Evolutionary conservation across 257 asterid genomes (phyloP).

Genomic region (Striga asiatica): DNA sequence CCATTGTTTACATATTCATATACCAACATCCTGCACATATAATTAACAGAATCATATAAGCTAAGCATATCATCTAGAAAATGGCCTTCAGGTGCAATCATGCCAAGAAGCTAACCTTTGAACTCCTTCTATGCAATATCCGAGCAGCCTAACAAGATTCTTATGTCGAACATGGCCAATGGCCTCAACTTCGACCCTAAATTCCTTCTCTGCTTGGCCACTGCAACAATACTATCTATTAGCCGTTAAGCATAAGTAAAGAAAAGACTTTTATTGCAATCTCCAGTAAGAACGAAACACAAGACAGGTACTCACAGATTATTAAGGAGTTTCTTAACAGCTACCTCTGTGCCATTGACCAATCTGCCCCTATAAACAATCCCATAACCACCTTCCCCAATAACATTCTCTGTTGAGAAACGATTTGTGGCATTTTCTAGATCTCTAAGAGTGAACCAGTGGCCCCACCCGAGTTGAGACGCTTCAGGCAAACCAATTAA

Average conservation of each 20-base stretch:
- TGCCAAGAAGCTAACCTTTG: constrained; percentile 49
- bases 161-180: constrained; percentile 97
- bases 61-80: neutral
- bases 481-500: constrained; percentile 78
- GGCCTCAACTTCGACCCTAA: constrained; percentile 94
- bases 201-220: constrained; percentile 96
- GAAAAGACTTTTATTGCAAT: neutral
- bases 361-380: constrained; percentile 71
- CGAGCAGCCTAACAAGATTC: constrained; percentile 90
- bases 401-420: constrained; percentile 50
- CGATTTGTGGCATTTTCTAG: constrained; percentile 78
- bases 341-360: constrained; percentile 82
- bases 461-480: constrained; percentile 99
- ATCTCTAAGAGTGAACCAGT: constrained; percentile 95
- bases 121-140: constrained; percentile 95
- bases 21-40: constrained; percentile 70
- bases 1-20: constrained; percentile 92
- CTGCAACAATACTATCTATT: constrained; percentile 29
- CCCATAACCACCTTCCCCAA: constrained; percentile 99
- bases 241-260: neutral
- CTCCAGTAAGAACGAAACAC: neutral
- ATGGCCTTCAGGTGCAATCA: neutral
- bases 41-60: neutral
- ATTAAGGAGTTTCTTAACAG: constrained; percentile 88
- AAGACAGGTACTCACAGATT: constrained; percentile 55